phyloP scores from a whole-genome alignment of 2,329 filamentous ascomycete genomes.

The Ascosphaera pollenicola region DNA sequence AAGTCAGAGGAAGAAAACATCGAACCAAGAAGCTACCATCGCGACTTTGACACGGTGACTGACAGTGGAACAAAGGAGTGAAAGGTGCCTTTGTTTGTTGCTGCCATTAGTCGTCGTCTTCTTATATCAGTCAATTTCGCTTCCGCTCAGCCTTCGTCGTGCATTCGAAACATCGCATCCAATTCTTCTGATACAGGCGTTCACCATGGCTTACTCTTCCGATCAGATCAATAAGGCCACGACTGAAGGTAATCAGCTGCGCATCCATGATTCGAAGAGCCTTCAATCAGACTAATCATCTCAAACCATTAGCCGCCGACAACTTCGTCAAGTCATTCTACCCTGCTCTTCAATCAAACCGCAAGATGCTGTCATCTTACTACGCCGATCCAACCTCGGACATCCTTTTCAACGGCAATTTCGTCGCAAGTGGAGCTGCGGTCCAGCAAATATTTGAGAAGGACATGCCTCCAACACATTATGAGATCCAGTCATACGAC shows the following conservation, averaged over 20 bases:
- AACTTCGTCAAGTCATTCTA: constrained; percentile 57
- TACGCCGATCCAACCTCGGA: constrained; percentile 41
- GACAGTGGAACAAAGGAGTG: no score
- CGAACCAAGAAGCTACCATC: background rate
- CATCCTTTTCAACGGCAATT: constrained; percentile 62
- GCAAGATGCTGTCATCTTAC: constrained; percentile 38
- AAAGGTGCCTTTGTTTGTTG: no score
- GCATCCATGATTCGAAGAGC: background rate
- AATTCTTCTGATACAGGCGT: background rate
- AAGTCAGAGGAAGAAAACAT: background rate
- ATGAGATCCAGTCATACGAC: constrained; percentile 56
- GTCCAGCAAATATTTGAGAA: constrained; percentile 47
- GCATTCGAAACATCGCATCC: no score
- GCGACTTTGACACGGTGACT: no score
- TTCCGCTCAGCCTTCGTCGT: no score
- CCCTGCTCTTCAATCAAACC: constrained; percentile 40
- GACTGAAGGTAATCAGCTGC: constrained; percentile 16
- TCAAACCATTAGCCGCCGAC: constrained; percentile 35
- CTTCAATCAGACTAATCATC: background rate
- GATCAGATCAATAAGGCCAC: constrained; percentile 20
- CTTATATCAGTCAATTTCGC: no score
- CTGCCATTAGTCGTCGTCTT: no score
- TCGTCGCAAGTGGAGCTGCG: constrained; percentile 37
- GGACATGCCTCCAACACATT: constrained; percentile 39
- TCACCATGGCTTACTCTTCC: constrained; percentile 13